These are phyloP conservation scores for Spizellomyces punctatus DNA, from an alignment of 192 early-diverging fungal species.

Conservation along the genomic window DNA sequence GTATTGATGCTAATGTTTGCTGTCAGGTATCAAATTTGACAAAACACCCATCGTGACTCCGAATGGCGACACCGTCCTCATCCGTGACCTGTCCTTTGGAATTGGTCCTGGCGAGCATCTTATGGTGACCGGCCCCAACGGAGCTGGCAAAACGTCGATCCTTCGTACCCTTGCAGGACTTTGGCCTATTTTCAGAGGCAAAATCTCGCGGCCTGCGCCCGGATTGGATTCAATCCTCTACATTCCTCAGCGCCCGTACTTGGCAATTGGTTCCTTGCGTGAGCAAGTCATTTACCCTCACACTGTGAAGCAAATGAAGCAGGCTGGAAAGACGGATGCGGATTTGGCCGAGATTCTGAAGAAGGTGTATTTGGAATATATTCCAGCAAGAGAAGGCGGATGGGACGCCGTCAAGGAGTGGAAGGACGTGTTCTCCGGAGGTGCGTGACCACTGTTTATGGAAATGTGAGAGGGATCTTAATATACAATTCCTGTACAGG, in stretches of 20 bases:
- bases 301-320: constrained; percentile 56
- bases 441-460: constrained; percentile 56
- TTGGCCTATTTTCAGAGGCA: constrained; percentile 90
- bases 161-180: constrained; percentile 95
- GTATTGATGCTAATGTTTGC: constrained; percentile 19
- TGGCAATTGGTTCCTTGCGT: constrained; percentile 88
- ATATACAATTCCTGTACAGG: constrained; percentile 12
- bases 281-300: constrained; percentile 98
- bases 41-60: constrained; percentile 50
- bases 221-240: constrained; percentile 86
- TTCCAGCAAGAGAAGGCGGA: constrained; percentile 63
- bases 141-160: constrained; percentile 85
- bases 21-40: constrained; percentile 40
- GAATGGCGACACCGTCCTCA: constrained; percentile 47
- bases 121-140: constrained; percentile 94
- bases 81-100: constrained; percentile 72
- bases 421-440: constrained; percentile 90
- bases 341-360: constrained; percentile 79
- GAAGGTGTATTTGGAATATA: constrained; percentile 80
- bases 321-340: constrained; percentile 69
- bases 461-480: background rate
- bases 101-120: constrained; percentile 89
- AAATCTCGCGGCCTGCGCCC: constrained; percentile 40
- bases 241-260: constrained; percentile 96
- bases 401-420: constrained; percentile 59